phyloP scores from a whole-genome alignment of 164 flowering plant species.

The Santalum album region DNA sequence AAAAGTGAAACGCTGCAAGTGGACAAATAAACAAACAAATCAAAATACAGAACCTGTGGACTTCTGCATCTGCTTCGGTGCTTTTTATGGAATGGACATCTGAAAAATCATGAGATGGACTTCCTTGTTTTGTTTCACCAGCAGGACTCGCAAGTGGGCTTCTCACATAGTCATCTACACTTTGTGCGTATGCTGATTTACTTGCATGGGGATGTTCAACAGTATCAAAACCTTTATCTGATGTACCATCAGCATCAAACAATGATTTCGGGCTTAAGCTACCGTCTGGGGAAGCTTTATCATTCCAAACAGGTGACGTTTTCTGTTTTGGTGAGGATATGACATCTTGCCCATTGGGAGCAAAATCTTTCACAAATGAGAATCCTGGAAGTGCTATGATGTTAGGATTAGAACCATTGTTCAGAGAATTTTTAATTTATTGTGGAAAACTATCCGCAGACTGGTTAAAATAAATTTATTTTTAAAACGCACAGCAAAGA shows the following conservation, averaged over 20 bases:
- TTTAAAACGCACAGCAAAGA: not conserved
- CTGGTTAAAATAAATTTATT: not conserved
- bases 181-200: constrained; percentile 37
- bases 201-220: constrained; percentile 26
- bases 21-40: constrained; percentile 4
- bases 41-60: constrained; percentile 19
- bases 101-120: constrained; percentile 33
- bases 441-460: not conserved
- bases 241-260: constrained; percentile 25
- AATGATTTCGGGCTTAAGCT: constrained; percentile 26
- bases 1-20: no score
- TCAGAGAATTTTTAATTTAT: no score
- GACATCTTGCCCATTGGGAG: constrained; percentile 21
- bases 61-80: constrained; percentile 44
- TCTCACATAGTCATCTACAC: constrained; percentile 43
- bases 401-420: not conserved
- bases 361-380: constrained; percentile 29
- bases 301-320: constrained; percentile 19
- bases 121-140: constrained; percentile 24
- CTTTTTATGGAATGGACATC: constrained; percentile 35
- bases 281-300: constrained; percentile 23
- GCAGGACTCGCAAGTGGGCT: constrained; percentile 43
- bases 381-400: constrained; percentile 33
- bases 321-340: constrained; percentile 20
- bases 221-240: constrained; percentile 16